Conservation (phyloP, 768 basidiomycete genomes). For the Aureoboletus auriporus region DNA sequence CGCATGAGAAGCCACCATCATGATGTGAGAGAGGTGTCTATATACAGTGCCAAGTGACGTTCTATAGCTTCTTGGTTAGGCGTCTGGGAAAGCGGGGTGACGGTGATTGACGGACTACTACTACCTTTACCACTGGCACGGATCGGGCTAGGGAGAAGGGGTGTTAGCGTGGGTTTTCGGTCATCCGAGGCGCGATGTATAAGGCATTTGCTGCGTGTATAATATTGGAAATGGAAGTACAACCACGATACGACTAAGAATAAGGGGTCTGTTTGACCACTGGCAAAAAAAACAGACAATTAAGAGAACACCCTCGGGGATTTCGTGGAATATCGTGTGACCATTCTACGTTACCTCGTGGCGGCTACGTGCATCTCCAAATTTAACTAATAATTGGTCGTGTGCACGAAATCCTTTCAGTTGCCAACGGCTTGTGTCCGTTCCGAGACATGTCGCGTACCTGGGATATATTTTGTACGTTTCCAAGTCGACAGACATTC, state of each 20-base stretch:
- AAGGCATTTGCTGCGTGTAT: too few relatives aligned
- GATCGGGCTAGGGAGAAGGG: too few relatives aligned
- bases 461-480: background rate
- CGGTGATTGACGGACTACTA: too few relatives aligned
- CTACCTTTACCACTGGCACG: too few relatives aligned
- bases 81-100: too few relatives aligned
- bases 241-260: too few relatives aligned
- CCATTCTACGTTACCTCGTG: background rate
- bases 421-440: background rate
- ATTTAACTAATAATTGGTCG: background rate
- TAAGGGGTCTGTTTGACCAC: too few relatives aligned
- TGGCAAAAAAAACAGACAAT: background rate
- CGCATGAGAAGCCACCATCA: background rate
- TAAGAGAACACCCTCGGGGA: background rate
- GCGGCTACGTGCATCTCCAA: background rate
- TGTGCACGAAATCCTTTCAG: background rate
- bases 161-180: too few relatives aligned
- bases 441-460: background rate
- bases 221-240: too few relatives aligned
- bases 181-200: too few relatives aligned
- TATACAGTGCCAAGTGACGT: background rate
- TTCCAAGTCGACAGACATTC: slow-evolving; percentile 1
- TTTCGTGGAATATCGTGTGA: slow-evolving; percentile 1
- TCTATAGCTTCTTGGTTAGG: too few relatives aligned
- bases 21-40: background rate